Conservation (phyloP, 495 filamentous ascomycete species). For the Copromyces sp. region DNA sequence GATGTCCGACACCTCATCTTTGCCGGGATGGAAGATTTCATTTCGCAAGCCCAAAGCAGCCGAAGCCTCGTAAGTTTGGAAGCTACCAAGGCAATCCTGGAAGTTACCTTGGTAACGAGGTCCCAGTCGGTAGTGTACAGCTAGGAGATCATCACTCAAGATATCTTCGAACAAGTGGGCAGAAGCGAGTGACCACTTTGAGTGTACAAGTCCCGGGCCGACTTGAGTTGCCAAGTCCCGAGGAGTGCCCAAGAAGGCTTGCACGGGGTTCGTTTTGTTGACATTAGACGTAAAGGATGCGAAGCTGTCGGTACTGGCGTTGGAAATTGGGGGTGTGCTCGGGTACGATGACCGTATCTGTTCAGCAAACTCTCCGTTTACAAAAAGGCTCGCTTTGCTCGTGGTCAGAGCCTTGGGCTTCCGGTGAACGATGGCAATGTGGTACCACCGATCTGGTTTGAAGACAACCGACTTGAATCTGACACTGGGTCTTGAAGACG, state of each 20-base stretch:
- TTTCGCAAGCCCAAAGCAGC: constrained; percentile 83
- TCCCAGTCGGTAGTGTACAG: constrained; percentile 82
- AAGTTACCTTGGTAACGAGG: constrained; percentile 90
- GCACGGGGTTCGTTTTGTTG: constrained; percentile 54
- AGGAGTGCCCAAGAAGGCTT: constrained; percentile 89
- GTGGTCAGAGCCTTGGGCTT: constrained; percentile 62
- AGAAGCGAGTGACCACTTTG: constrained; percentile 79
- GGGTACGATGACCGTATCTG: constrained; percentile 87
- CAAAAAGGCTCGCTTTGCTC: constrained; percentile 78
- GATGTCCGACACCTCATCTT: constrained; percentile 87
- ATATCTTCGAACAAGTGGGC: constrained; percentile 82
- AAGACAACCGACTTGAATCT: constrained; percentile 81
- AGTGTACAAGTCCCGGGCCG: constrained; percentile 63
- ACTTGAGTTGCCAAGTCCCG: constrained; percentile 76
- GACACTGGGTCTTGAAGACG: constrained; percentile 74
- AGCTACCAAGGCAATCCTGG: constrained; percentile 90
- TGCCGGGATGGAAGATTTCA: constrained; percentile 82
- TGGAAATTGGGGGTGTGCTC: constrained; percentile 50
- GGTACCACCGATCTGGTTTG: constrained; percentile 72
- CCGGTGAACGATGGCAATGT: constrained; percentile 77
- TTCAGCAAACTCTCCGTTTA: constrained; percentile 89
- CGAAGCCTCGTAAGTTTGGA: constrained; percentile 95
- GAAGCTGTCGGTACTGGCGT: constrained; percentile 49
- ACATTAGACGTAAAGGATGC: constrained; percentile 47
- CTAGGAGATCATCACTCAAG: constrained; percentile 82